Percentiles rank a stretch among this genome's conserved stretches.
Evolutionary conservation across 371 early-diverging fungal species (phyloP).

Genomic region (Mortierella sp.): DNA sequence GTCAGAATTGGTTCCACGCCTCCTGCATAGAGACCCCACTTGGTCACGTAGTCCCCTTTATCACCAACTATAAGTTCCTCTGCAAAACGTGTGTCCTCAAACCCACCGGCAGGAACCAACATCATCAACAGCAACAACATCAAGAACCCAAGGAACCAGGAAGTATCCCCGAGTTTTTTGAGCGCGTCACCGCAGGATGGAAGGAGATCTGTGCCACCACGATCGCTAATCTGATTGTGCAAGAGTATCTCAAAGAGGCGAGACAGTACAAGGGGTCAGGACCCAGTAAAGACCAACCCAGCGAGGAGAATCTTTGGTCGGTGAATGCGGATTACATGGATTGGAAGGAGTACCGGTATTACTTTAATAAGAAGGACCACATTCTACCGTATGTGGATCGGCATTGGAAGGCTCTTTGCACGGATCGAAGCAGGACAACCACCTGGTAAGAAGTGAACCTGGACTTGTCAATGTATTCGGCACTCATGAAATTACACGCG

Average conservation of each 20-base stretch:
- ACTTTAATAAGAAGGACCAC: conserved; percentile 76
- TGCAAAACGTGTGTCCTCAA: conserved; percentile 65
- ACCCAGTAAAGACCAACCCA: conserved; percentile 31
- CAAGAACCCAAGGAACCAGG: conserved; percentile 40
- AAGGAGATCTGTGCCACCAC: conserved; percentile 78
- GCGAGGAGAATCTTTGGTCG: conserved; percentile 61
- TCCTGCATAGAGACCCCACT: conserved; percentile 66
- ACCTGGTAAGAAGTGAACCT: conserved; percentile 64
- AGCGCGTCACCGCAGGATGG: conserved; percentile 79
- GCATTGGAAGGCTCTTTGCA: conserved; percentile 78
- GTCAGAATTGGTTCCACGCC: conserved; percentile 79
- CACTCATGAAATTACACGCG: too few relatives aligned
- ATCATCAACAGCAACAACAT: conserved; percentile 31
- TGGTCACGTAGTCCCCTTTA: conserved; percentile 70
- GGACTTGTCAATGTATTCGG: not conserved
- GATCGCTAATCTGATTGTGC: conserved; percentile 74
- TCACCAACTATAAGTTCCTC: conserved; percentile 74
- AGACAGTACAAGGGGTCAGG: conserved; percentile 19
- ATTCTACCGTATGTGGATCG: conserved; percentile 77
- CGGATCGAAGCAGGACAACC: conserved; percentile 72
- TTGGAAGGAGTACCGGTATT: conserved; percentile 70
- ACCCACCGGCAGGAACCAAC: conserved; percentile 35
- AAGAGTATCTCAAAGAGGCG: conserved; percentile 64
- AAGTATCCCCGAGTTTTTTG: conserved; percentile 62
- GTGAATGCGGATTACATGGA: conserved; percentile 67